Evolutionary conservation across 2,329 filamentous ascomycete genomes (phyloP), one percentile per base, ranked within the genome.

Genomic region (Trichoderma arundinaceum): DNA sequence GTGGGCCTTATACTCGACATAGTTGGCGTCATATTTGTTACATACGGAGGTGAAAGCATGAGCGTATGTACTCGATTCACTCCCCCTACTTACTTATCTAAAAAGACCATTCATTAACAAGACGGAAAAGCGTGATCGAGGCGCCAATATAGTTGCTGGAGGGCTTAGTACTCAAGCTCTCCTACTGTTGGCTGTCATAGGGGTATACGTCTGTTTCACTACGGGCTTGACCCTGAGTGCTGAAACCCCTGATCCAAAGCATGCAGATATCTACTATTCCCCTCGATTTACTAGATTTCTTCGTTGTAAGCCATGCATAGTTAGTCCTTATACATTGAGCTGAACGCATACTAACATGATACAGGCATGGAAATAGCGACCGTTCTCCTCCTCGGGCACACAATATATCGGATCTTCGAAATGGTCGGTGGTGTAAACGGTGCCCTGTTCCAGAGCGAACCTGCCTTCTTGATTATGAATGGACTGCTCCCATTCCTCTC

Each of bases 91-190:
- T 32, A 4, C 2, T 2, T 28, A 28, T 28, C 22, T 12, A 7
- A 28, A 0, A 38, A 39, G 7, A 13, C 10, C 8, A 3, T 4
- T 46, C n/a, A 52, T 70, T 74, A 33, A 74, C 67, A 33, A n/a
- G 2, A 13, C 8, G 17, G 32, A 17, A 69, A 79, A 28, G 78
- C 72, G 73, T 60, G 64, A 65, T 19, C 73, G 76, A 69, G 74
- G 82, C 9, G 66, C 75, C 33, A 74, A 73, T 28, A 73, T 85
- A 12, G 71, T 82, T n/a, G 73, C 81, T 7, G 77, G 74, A 1
- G 83, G 83, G 7, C 69, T 85, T 12, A 79, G 73, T 1, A 72
- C 85, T 19, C 83, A 84, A 66, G 71, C 79, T 2, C 64, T 74
- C 5, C 76, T 79, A 4, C 72, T 85, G 9, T 53, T 79, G 33